Conservation (phyloP, 768 basidiomycete genomes). For the Kwoniella sp. region DNA sequence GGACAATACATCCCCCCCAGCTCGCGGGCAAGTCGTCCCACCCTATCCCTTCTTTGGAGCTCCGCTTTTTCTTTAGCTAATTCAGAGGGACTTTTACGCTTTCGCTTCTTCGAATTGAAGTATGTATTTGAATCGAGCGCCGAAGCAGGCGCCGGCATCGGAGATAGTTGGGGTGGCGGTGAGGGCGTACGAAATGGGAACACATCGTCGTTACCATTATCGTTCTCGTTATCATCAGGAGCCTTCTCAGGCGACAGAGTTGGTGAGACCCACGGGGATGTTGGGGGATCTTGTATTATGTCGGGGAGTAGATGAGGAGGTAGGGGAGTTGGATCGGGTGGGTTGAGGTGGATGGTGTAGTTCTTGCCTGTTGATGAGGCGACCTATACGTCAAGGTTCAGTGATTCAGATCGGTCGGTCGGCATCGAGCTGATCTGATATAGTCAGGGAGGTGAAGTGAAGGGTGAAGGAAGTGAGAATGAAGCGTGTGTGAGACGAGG, state of each 20-base stretch:
- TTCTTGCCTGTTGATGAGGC: slow-evolving; percentile 39
- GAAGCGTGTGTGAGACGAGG: too few species aligned
- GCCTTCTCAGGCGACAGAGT: not conserved
- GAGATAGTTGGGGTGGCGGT: not conserved
- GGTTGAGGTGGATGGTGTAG: slow-evolving; percentile 39
- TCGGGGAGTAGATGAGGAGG: not conserved
- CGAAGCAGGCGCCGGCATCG: not conserved
- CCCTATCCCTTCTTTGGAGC: not conserved
- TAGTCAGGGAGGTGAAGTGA: too few species aligned
- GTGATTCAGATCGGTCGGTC: too few species aligned
- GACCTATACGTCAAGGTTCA: too few species aligned
- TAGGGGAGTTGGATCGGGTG: slow-evolving; percentile 5
- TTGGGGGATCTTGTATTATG: too few species aligned
- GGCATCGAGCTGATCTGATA: too few species aligned
- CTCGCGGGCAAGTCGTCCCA: not conserved
- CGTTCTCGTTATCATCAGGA: not conserved
- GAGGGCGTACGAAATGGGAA: not conserved
- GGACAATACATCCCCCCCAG: slow-evolving; percentile 43
- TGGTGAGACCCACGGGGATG: too few species aligned
- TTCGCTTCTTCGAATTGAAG: not conserved
- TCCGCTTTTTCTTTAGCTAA: not conserved
- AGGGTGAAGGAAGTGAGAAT: too few species aligned
- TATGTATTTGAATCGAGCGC: not conserved
- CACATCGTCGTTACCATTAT: not conserved
- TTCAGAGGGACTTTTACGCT: not conserved